Conservation (phyloP, 2,329 filamentous ascomycete species). For the Rutstroemia sp. region DNA sequence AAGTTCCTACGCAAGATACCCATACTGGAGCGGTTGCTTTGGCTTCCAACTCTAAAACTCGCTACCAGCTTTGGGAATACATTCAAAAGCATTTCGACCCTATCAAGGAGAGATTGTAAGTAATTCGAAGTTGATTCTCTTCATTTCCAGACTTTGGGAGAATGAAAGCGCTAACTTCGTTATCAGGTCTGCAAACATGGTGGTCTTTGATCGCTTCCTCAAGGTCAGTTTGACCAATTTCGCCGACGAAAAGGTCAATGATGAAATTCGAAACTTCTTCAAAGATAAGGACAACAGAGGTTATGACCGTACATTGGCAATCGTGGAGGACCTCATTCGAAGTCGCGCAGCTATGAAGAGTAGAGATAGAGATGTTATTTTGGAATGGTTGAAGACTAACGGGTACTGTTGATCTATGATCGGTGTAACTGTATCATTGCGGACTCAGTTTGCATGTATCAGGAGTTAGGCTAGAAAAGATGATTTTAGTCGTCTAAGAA, state of each 20-base stretch:
- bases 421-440: neutral
- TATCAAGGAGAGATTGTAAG: slow-evolving; percentile 57
- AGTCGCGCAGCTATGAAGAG: slow-evolving; percentile 76
- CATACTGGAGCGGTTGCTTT: slow-evolving; percentile 73
- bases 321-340: slow-evolving; percentile 78
- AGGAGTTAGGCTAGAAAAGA: neutral
- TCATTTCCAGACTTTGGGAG: neutral
- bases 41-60: slow-evolving; percentile 63
- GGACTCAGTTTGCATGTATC: too few species aligned
- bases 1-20: slow-evolving; percentile 81
- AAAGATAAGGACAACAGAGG: slow-evolving; percentile 74
- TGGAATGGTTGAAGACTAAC: slow-evolving; percentile 69
- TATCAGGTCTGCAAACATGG: slow-evolving; percentile 58
- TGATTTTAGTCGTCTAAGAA: neutral
- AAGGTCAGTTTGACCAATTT: slow-evolving; percentile 73
- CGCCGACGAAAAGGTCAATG: slow-evolving; percentile 57
- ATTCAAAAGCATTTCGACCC: slow-evolving; percentile 76
- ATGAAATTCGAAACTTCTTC: slow-evolving; percentile 83
- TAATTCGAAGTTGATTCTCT: neutral
- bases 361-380: slow-evolving; percentile 64
- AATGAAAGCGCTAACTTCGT: neutral
- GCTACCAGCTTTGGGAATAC: slow-evolving; percentile 75
- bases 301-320: slow-evolving; percentile 79
- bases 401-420: slow-evolving; percentile 37
- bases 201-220: slow-evolving; percentile 84